Evolutionary conservation across 2,329 filamentous ascomycete species (phyloP), one percentile per base, ranked within the genome.

Genomic region (Fusarium brachygibbosum): DNA sequence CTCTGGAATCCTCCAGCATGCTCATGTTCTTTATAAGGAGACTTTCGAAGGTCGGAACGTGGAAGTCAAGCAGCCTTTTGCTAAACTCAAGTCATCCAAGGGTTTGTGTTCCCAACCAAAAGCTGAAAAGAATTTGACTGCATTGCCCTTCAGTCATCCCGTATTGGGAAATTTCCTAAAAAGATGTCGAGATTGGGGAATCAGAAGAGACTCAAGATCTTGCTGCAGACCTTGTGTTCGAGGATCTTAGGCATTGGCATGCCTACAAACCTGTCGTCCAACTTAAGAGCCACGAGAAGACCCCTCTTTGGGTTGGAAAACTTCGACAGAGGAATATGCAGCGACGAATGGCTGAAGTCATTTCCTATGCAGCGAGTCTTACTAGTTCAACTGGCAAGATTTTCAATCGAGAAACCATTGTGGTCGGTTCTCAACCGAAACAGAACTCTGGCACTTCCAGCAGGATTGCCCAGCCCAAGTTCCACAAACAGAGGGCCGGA

Each of bases 361-460:
- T 85, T 29, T 82, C 84, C 2, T 94, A 93, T 75, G 89, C 91
- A 3, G 89, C 88, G 14, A 92, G 90, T 76, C 81, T 93, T 46
- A 91, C 89, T 0, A 90, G 89, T 58, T 82, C 87, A 1, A 81
- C 84, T 3, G 90, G 90, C 5, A 91, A 88, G 67, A 81, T 80
- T 4, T 82, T 93, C 7, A 83, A 90, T 25, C 89, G 89, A 0
- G 89, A 93, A 74, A 87, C 82, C 6, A 86, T 93, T 49, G 85
- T 90, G 2, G 83, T 86, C 31, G 31, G 52, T 13, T 11, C 42
- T 6, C 21, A 25, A 4, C 5, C 35, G 4, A 53, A 51, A 19
- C 21, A 38, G 17, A 63, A 48, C 23, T 4, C 19, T 10, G 11
- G 12, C 12, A 19, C 52, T 62, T 14, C 49, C 38, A 10, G 60